Evolutionary conservation across 495 filamentous ascomycete species (phyloP).

Genomic region (Penicillium egyptiacum): DNA sequence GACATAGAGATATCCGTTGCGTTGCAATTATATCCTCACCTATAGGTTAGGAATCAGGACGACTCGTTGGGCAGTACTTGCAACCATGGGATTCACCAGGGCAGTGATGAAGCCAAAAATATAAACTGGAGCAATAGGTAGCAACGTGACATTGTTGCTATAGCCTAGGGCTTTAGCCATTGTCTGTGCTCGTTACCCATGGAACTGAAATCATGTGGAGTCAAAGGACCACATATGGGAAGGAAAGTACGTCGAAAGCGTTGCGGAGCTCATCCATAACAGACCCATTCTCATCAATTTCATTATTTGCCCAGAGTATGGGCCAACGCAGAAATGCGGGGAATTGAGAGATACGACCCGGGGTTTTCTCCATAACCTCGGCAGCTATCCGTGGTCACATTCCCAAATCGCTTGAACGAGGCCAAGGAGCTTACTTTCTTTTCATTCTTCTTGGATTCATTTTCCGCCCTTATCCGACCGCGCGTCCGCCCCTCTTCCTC

Average conservation of each 20-base stretch:
- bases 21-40: constrained; percentile 20
- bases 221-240: constrained; percentile 6
- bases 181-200: constrained; percentile 9
- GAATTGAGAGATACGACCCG: too few species aligned
- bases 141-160: constrained; percentile 26
- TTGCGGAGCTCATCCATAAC: too few species aligned
- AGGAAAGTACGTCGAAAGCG: constrained; percentile 12
- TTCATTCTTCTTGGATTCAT: neutral
- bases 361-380: too few species aligned
- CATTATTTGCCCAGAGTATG: too few species aligned
- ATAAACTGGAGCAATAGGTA: constrained; percentile 33
- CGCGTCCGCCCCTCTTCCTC: neutral
- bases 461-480: constrained; percentile 3
- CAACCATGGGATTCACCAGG: constrained; percentile 42
- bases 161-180: constrained; percentile 35
- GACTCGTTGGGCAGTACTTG: constrained; percentile 43
- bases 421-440: too few species aligned
- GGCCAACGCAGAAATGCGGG: too few species aligned
- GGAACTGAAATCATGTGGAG: too few species aligned
- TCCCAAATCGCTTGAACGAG: too few species aligned
- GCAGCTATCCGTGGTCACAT: too few species aligned
- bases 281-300: too few species aligned
- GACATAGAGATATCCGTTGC: constrained; percentile 22
- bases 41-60: constrained; percentile 20
- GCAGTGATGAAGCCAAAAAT: constrained; percentile 33